Evolutionary conservation across 495 filamentous ascomycete species (phyloP).

Genomic region (Podospora anserina): DNA sequence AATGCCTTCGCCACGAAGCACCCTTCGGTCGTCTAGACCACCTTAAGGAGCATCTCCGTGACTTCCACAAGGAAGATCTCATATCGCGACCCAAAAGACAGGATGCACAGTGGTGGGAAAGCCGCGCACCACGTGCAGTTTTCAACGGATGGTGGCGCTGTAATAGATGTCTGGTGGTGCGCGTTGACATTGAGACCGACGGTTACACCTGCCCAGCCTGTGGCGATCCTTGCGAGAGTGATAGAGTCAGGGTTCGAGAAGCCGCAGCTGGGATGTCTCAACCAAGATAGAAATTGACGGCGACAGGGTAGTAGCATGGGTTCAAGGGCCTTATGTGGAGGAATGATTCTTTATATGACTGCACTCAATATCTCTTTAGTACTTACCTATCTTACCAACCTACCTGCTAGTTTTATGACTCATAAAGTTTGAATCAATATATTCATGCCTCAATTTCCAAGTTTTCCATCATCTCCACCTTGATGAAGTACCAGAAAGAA

Average conservation of each 20-base stretch:
- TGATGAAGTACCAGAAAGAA: too few species aligned
- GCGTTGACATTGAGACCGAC: constrained; percentile 32
- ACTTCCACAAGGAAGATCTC: constrained; percentile 51
- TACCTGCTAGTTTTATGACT: too few species aligned
- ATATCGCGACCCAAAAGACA: constrained; percentile 27
- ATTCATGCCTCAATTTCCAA: too few species aligned
- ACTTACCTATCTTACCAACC: too few species aligned
- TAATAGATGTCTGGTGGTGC: constrained; percentile 37
- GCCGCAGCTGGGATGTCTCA: not conserved
- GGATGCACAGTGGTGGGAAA: constrained; percentile 24
- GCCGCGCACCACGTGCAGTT: constrained; percentile 23
- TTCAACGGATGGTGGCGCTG: constrained; percentile 50
- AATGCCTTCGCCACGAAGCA: constrained; percentile 33
- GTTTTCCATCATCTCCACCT: too few species aligned
- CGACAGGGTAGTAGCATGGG: too few species aligned
- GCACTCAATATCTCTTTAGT: too few species aligned
- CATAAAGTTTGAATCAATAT: too few species aligned
- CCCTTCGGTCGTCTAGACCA: constrained; percentile 46
- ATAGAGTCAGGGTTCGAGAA: constrained; percentile 26
- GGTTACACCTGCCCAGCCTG: constrained; percentile 44
- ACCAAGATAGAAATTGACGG: too few species aligned
- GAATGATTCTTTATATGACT: too few species aligned
- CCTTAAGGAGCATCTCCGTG: constrained; percentile 49
- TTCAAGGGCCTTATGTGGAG: too few species aligned
- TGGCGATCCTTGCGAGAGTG: constrained; percentile 38